phyloP scores from a whole-genome alignment of 2,329 filamentous ascomycete genomes.

The Amauroascus verrucosus region DNA sequence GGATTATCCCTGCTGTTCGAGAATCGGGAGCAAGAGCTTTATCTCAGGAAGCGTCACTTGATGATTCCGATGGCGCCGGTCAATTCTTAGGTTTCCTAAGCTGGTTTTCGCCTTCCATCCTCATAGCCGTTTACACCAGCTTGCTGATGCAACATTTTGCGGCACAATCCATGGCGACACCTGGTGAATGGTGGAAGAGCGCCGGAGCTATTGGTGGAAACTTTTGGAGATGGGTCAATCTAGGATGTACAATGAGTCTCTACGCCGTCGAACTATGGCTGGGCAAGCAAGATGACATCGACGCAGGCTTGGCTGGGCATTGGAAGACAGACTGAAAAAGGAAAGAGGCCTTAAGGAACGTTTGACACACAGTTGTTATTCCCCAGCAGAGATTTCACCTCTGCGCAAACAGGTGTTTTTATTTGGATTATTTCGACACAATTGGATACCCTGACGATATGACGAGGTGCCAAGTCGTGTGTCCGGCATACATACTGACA shows the following conservation, averaged over 20 bases:
- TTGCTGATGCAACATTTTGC: constrained; percentile 92
- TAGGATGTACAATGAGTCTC: constrained; percentile 75
- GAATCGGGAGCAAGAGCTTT: constrained; percentile 75
- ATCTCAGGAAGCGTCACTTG: constrained; percentile 72
- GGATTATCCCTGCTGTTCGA: constrained; percentile 87
- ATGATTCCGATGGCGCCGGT: constrained; percentile 74
- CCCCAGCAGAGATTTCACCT: neutral
- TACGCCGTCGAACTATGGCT: constrained; percentile 88
- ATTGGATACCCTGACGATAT: neutral
- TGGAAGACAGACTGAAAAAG: constrained; percentile 78
- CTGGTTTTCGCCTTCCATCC: constrained; percentile 88
- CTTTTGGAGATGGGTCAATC: constrained; percentile 86
- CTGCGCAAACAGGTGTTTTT: neutral
- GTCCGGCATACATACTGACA: neutral
- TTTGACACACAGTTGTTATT: neutral
- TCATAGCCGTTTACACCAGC: constrained; percentile 94
- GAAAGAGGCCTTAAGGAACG: neutral
- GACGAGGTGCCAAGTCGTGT: neutral
- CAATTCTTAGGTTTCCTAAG: constrained; percentile 72
- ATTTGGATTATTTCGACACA: constrained; percentile 6
- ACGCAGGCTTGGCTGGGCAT: constrained; percentile 61
- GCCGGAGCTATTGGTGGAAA: constrained; percentile 77
- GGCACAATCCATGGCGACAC: constrained; percentile 51
- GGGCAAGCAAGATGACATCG: constrained; percentile 60
- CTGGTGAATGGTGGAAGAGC: constrained; percentile 69